Conservation (phyloP, 805 yeast genomes). For the Yamadazyma olivae region DNA sequence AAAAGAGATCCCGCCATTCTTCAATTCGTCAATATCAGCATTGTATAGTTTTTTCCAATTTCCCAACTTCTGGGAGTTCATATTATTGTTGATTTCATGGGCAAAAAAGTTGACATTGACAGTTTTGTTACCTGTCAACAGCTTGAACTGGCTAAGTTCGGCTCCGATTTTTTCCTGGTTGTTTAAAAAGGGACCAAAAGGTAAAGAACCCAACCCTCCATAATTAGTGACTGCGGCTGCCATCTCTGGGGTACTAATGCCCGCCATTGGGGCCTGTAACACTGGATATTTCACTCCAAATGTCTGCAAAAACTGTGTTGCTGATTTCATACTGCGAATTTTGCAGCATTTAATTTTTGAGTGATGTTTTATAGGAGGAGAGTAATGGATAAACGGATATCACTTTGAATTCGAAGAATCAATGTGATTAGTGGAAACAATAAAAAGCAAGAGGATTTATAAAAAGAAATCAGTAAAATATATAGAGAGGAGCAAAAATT, state of each 20-base stretch:
- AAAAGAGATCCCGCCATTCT: conserved; percentile 26
- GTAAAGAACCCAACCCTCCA: conserved; percentile 54
- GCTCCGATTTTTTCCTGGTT: conserved; percentile 12
- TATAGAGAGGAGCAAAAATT: too few species aligned
- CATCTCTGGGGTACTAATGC: conserved; percentile 43
- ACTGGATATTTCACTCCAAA: conserved; percentile 41
- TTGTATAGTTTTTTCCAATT: conserved; percentile 14
- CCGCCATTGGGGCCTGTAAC: conserved; percentile 63
- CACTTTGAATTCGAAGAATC: too few species aligned
- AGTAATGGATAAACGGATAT: neutral
- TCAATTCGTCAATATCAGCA: conserved; percentile 9
- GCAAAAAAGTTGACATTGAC: conserved; percentile 50
- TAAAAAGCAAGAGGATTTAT: too few species aligned
- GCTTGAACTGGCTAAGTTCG: conserved; percentile 12
- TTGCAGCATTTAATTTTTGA: neutral
- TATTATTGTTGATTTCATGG: conserved; percentile 28
- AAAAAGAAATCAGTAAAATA: too few species aligned
- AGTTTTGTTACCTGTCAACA: conserved; percentile 5
- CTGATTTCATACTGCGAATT: conserved; percentile 7
- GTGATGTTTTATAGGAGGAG: neutral
- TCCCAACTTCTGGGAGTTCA: conserved; percentile 11
- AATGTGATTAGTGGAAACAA: too few species aligned
- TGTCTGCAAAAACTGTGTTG: conserved; percentile 8
- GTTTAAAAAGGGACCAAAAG: conserved; percentile 29
- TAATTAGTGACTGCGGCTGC: conserved; percentile 39